A percentile compares a stretch with the other conserved stretches of the same genome.
phyloP scores from a whole-genome alignment of 1,284 basidiomycete species.

The Lignosus rhinocerotis region DNA sequence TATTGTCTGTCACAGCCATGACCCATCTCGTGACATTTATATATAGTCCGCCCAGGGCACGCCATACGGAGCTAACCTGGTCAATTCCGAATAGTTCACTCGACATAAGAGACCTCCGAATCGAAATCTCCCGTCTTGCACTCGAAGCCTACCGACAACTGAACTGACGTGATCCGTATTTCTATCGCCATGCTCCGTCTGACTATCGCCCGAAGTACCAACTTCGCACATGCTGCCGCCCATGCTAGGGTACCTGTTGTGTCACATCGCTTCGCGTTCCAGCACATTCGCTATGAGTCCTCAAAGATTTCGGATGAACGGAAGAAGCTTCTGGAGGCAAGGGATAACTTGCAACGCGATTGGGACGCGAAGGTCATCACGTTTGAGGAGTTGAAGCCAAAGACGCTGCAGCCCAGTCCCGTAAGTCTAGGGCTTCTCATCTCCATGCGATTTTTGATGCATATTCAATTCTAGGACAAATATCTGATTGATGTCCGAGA shows the following conservation, averaged over 20 bases:
- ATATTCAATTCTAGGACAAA: slow-evolving; percentile 54
- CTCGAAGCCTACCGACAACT: not conserved
- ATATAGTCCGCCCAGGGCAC: slow-evolving; percentile 5
- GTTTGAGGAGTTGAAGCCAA: slow-evolving; percentile 85
- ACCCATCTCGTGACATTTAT: no score
- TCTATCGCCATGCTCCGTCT: slow-evolving; percentile 25
- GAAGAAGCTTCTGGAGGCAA: slow-evolving; percentile 43
- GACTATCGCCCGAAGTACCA: slow-evolving; percentile 15
- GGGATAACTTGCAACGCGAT: slow-evolving; percentile 57
- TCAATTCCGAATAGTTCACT: slow-evolving; percentile 10
- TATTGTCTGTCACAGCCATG: no score
- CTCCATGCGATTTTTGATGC: not conserved
- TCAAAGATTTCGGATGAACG: slow-evolving; percentile 28
- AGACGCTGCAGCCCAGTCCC: slow-evolving; percentile 76
- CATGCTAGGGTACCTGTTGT: not conserved
- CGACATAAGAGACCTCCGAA: not conserved
- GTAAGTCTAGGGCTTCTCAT: slow-evolving; percentile 47
- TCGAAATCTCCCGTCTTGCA: not conserved
- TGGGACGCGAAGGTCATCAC: slow-evolving; percentile 72
- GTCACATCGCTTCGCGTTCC: slow-evolving; percentile 13
- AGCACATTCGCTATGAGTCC: slow-evolving; percentile 40
- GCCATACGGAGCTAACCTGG: slow-evolving; percentile 4
- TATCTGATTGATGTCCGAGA: slow-evolving; percentile 93
- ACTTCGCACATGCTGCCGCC: not conserved
- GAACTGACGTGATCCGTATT: not conserved